A percentile compares a stretch with the other conserved stretches of the same genome.
These are phyloP conservation scores for Tolypocladium ovalisporum DNA, from an alignment of 2,329 filamentous ascomycete genomes.

Conservation along the genomic window DNA sequence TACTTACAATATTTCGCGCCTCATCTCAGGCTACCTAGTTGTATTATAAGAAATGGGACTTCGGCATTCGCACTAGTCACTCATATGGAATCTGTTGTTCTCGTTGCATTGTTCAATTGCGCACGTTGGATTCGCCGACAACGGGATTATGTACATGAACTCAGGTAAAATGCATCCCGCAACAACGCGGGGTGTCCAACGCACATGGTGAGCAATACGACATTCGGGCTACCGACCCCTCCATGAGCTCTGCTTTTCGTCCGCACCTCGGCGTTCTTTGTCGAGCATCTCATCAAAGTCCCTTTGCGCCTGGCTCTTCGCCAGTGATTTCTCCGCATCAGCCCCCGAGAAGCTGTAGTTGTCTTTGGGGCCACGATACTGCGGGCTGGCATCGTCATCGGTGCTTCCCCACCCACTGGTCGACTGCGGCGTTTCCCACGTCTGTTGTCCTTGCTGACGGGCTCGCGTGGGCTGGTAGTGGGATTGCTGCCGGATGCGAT, in stretches of 20 bases:
- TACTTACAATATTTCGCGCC: background rate
- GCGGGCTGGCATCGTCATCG: conserved; percentile 14
- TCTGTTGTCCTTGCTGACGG: conserved; percentile 8
- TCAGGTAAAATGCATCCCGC: background rate
- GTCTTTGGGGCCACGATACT: conserved; percentile 9
- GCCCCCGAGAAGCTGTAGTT: conserved; percentile 22
- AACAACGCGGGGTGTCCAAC: background rate
- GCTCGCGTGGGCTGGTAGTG: conserved; percentile 13
- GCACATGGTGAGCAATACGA: background rate
- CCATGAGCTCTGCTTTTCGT: conserved; percentile 16
- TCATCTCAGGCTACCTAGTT: background rate
- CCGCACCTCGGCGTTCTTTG: conserved; percentile 24
- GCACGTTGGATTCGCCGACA: background rate
- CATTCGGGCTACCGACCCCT: conserved; percentile 6
- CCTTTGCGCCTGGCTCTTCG: conserved; percentile 35
- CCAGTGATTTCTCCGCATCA: conserved; percentile 25
- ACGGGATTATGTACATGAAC: background rate
- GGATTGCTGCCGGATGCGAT: conserved; percentile 29
- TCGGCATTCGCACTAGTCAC: background rate
- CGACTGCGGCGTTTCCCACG: conserved; percentile 7
- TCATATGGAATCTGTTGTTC: background rate
- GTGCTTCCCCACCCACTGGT: conserved; percentile 7
- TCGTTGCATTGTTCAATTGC: background rate
- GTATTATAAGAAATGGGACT: background rate
- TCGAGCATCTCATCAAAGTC: conserved; percentile 41